Evolutionary conservation across 1,284 basidiomycete genomes (phyloP).

Genomic region (Mycosarcoma mackinlayi): DNA sequence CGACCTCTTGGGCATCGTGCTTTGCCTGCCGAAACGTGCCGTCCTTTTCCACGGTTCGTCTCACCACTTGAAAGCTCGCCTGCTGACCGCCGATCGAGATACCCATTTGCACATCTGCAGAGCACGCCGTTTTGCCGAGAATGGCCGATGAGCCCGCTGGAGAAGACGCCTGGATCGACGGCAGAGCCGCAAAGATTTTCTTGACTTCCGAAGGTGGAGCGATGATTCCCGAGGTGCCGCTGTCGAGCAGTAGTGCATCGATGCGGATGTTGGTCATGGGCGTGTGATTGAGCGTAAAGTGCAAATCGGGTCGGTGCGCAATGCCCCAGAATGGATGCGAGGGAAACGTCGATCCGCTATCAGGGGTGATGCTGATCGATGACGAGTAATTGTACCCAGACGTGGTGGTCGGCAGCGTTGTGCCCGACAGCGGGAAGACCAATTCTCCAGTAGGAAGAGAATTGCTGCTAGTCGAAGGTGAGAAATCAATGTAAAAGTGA

Average conservation of each 20-base stretch:
- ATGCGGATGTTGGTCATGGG: slow-evolving; percentile 11
- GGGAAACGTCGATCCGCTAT: slow-evolving; percentile 17
- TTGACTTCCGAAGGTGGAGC: slow-evolving; percentile 23
- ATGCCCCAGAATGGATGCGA: slow-evolving; percentile 31
- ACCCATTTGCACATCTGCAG: not conserved
- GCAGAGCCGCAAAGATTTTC: slow-evolving; percentile 19
- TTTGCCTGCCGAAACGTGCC: not conserved
- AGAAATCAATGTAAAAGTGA: slow-evolving; percentile 27
- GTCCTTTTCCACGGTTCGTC: not conserved
- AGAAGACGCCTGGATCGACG: not conserved
- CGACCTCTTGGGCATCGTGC: not conserved
- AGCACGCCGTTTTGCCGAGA: slow-evolving; percentile 5
- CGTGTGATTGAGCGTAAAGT: slow-evolving; percentile 4
- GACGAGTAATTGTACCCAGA: not conserved
- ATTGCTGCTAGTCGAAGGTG: not conserved
- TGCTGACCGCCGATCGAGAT: slow-evolving; percentile 12
- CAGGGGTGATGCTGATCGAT: slow-evolving; percentile 14
- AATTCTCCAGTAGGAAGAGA: slow-evolving; percentile 12
- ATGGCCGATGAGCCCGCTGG: not conserved
- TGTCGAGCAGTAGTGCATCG: slow-evolving; percentile 33
- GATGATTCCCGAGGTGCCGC: slow-evolving; percentile 32
- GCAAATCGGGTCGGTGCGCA: slow-evolving; percentile 25
- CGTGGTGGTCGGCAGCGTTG: not conserved
- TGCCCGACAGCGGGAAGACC: slow-evolving; percentile 31
- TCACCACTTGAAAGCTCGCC: not conserved